Percentiles rank a stretch among this genome's conserved stretches.
Evolutionary conservation across 495 filamentous ascomycete genomes (phyloP).

Genomic region (Tetracladium setigerum): DNA sequence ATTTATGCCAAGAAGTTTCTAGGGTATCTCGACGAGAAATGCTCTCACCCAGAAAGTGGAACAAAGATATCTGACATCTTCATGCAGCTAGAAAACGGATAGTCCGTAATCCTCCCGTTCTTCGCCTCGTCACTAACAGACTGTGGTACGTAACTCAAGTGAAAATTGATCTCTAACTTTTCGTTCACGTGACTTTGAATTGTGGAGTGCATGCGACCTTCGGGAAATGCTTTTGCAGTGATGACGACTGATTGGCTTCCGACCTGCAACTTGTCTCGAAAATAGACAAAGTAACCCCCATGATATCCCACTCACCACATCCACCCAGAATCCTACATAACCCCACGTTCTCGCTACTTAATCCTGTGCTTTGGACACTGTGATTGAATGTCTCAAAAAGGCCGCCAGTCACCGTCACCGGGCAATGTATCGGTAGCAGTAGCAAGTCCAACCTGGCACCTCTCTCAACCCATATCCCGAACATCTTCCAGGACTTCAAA

Average conservation of each 20-base stretch:
- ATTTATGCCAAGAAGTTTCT: too few species aligned
- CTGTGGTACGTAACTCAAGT: too few species aligned
- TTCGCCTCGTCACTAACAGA: too few species aligned
- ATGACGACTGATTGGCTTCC: background rate
- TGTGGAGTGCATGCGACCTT: too few species aligned
- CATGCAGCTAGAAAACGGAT: too few species aligned
- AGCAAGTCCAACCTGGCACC: slow-evolving; percentile 5
- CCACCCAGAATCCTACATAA: background rate
- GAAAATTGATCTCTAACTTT: too few species aligned
- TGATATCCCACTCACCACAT: background rate
- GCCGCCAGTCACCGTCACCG: slow-evolving; percentile 9
- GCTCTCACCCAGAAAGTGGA: too few species aligned
- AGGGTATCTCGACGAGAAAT: too few species aligned
- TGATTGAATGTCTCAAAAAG: slow-evolving; percentile 18
- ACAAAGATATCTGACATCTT: too few species aligned
- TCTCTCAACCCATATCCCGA: slow-evolving; percentile 14
- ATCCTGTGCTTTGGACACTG: too few species aligned
- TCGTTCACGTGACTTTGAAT: too few species aligned
- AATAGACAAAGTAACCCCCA: slow-evolving; percentile 3
- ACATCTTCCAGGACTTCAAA: slow-evolving; percentile 10
- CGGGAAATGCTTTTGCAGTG: background rate
- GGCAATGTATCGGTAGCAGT: slow-evolving; percentile 7
- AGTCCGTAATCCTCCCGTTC: too few species aligned
- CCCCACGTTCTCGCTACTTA: background rate
- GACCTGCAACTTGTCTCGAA: background rate